Conservation (phyloP, 164 flowering plant species). For the Stephania yunnanensis region DNA sequence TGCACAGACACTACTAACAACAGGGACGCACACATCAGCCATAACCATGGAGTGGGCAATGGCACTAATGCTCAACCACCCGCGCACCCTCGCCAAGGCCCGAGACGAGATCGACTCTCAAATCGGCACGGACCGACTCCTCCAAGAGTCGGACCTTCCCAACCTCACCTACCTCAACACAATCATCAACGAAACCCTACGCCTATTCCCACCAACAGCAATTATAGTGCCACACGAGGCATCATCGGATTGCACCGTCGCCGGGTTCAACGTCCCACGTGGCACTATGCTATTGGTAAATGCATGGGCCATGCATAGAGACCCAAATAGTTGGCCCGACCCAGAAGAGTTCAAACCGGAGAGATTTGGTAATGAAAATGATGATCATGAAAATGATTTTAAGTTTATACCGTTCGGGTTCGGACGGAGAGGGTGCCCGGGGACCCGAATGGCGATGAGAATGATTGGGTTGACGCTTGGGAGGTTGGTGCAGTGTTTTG, state of each 20-base stretch:
- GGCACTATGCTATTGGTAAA: constrained; percentile 11
- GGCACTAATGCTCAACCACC: constrained; percentile 4
- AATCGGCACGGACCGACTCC: background rate
- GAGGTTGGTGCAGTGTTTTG: constrained; percentile 4
- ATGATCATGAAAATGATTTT: background rate
- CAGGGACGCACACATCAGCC: constrained; percentile 5
- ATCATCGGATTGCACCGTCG: background rate
- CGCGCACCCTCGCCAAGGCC: background rate
- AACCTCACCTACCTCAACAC: background rate
- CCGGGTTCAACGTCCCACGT: constrained; percentile 1
- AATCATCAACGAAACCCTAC: background rate
- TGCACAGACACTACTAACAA: background rate
- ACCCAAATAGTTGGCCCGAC: background rate
- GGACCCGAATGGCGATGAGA: constrained; percentile 10
- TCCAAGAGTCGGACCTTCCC: background rate
- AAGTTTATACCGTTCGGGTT: constrained; percentile 9
- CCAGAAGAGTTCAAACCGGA: constrained; percentile 4
- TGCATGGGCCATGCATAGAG: constrained; percentile 10
- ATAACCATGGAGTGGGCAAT: constrained; percentile 3
- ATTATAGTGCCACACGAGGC: constrained; percentile 7
- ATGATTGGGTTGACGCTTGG: constrained; percentile 9
- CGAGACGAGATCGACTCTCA: background rate
- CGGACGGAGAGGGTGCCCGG: constrained; percentile 10
- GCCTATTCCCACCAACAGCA: constrained; percentile 7
- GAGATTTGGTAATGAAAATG: background rate